Evolutionary conservation across 257 asterid genomes (phyloP), one percentile per base, ranked within the genome.

Genomic region (Knoxia roxburghii): DNA sequence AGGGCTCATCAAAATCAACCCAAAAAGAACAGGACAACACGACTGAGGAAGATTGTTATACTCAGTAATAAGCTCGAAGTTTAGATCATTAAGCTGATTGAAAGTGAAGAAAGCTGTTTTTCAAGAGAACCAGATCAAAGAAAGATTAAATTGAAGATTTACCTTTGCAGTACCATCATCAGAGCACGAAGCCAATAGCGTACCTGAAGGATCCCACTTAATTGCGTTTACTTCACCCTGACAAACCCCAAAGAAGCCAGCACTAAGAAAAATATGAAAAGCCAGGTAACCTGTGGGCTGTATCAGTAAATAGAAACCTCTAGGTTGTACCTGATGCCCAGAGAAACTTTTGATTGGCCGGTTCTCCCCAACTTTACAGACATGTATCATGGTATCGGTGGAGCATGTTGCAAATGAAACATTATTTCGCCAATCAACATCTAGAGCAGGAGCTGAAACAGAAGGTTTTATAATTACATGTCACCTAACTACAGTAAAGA

Each of bases 151-250:
- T 29, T 17, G 29, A 26, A 17, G 53, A 69, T 75, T 49, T 51
- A 94, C 99, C 95, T 94, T 90, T 23, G 99, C 95, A 1, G 99
- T 90, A 73, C 84, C 81, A 82, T 94, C 99, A 67, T 94, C 97
- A 66, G 99, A 90, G 85, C 99, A 90, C 33, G 99, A 94, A 2
- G 99, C 99, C 77, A 94, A 81, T 69, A 90, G 84, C 45, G 88
- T 52, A 56, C 97, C 95, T n/a, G 95, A 70, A 15, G 97, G 99
- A 75, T 94, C 97, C 99, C 99, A 94, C 89, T 90, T 94, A 79
- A 94, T 90, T 70, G 96, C 97, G 81, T 94, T 94, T 64, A 94
- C 96, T 84, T 90, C 96, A 71, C 88, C 90, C 99, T 93, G 83
- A 72, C 74, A 56, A 49, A 54, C 57, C 27, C 74, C 73, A 64